These are phyloP conservation scores for Aureococcus anophagefferens DNA, from an alignment of 108 stramenopile species.

Conservation along the genomic window DNA sequence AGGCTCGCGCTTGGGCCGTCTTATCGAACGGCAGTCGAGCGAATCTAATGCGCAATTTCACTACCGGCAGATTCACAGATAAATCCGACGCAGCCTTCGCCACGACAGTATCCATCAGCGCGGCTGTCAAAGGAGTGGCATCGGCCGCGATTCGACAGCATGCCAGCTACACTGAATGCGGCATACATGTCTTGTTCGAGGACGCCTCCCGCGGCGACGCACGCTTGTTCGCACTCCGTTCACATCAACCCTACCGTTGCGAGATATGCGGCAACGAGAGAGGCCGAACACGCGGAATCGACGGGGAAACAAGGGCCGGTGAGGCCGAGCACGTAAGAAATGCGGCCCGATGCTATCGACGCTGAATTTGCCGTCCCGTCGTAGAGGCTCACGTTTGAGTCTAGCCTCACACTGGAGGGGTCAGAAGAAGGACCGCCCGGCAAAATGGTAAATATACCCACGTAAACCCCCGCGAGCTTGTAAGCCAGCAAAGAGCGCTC, in stretches of 20 bases:
- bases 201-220: slow-evolving; percentile 31
- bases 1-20: slow-evolving; percentile 37
- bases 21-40: slow-evolving; percentile 25
- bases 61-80: no score
- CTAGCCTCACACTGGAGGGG: no score
- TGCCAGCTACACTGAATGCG: slow-evolving; percentile 30
- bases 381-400: neutral
- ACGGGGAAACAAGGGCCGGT: slow-evolving; percentile 36
- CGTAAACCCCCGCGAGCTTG: no score
- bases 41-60: no score
- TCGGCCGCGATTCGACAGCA: slow-evolving; percentile 26
- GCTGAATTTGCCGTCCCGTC: slow-evolving; percentile 23
- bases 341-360: slow-evolving; percentile 29
- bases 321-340: slow-evolving; percentile 31
- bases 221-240: slow-evolving; percentile 19
- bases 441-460: no score
- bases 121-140: slow-evolving; percentile 24
- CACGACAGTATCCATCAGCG: slow-evolving; percentile 7
- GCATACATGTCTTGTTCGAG: slow-evolving; percentile 25
- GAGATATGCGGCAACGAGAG: slow-evolving; percentile 33
- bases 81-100: slow-evolving; percentile 6
- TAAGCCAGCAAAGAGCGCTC: no score
- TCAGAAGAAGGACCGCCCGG: no score
- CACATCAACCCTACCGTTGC: slow-evolving; percentile 20
- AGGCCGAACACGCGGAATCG: slow-evolving; percentile 46